phyloP scores from a whole-genome alignment of 2,329 filamentous ascomycete species.

The Clathrospora elynae region DNA sequence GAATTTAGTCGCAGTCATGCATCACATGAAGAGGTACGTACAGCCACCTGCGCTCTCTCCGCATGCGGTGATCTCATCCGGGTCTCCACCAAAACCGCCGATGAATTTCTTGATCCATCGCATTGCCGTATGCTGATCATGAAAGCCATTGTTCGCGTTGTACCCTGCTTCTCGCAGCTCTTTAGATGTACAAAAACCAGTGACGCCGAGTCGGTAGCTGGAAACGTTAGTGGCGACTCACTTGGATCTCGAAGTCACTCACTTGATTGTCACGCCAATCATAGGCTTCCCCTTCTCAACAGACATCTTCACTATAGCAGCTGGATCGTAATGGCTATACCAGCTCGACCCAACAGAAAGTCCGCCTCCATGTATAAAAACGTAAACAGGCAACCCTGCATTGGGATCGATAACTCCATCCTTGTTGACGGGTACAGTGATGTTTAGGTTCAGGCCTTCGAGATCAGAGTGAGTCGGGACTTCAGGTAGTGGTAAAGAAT shows the following conservation, averaged over 20 bases:
- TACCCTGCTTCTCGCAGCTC: constrained; percentile 54
- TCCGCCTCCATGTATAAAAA: constrained; percentile 61
- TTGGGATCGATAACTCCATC: constrained; percentile 25
- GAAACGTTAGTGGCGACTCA: constrained; percentile 28
- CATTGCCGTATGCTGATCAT: constrained; percentile 46
- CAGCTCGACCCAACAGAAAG: constrained; percentile 57
- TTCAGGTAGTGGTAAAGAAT: constrained; percentile 49
- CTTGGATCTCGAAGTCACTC: constrained; percentile 44
- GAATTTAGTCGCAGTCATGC: constrained; percentile 1
- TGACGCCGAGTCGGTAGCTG: constrained; percentile 42
- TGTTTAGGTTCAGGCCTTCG: constrained; percentile 60
- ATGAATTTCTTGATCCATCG: constrained; percentile 48
- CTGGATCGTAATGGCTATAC: constrained; percentile 59
- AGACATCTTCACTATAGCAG: constrained; percentile 53
- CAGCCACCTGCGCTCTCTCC: constrained; percentile 58
- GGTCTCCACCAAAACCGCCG: constrained; percentile 47
- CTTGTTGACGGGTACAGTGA: constrained; percentile 51
- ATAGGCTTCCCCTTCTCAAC: constrained; percentile 53
- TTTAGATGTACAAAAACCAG: constrained; percentile 52
- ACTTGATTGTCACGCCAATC: constrained; percentile 53
- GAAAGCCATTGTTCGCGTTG: constrained; percentile 43
- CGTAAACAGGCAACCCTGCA: constrained; percentile 56
- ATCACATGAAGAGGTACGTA: constrained; percentile 25
- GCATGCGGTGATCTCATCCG: constrained; percentile 48
- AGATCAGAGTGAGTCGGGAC: constrained; percentile 52